phyloP scores from a whole-genome alignment of 768 basidiomycete genomes.

The Boletales sp. region DNA sequence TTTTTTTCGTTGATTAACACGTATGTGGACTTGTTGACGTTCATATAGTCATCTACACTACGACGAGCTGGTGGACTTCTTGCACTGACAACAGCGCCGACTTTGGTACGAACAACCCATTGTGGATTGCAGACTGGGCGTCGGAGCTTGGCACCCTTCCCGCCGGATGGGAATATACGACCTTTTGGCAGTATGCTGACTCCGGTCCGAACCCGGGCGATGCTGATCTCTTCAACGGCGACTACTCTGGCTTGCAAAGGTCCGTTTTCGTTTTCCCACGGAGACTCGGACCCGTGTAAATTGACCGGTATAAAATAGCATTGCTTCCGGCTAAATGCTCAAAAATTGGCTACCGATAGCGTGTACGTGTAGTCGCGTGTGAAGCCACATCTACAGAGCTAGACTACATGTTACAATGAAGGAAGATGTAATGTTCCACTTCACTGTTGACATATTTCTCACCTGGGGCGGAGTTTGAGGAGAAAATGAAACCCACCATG shows the following conservation, averaged over 20 bases:
- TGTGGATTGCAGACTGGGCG: slow-evolving; percentile 58
- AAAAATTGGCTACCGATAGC: too few species aligned
- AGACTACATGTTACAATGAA: too few species aligned
- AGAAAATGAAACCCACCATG: too few species aligned
- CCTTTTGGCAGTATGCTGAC: slow-evolving; percentile 62
- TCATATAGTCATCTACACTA: slow-evolving; percentile 53
- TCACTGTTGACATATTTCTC: too few species aligned
- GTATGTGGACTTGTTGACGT: neutral
- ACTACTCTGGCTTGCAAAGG: slow-evolving; percentile 40
- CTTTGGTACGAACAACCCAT: slow-evolving; percentile 49
- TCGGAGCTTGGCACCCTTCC: slow-evolving; percentile 51
- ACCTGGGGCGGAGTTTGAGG: too few species aligned
- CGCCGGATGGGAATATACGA: slow-evolving; percentile 52
- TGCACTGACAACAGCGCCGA: slow-evolving; percentile 58
- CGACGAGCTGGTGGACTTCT: slow-evolving; percentile 63
- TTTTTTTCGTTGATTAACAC: slow-evolving; percentile 2
- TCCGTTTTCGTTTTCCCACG: slow-evolving; percentile 13
- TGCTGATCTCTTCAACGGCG: slow-evolving; percentile 55
- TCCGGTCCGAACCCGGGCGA: slow-evolving; percentile 56
- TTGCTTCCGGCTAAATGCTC: slow-evolving; percentile 8
- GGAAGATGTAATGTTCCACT: too few species aligned
- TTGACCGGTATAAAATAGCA: slow-evolving; percentile 7
- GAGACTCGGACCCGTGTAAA: neutral
- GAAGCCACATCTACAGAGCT: too few species aligned
- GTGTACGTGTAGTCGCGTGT: too few species aligned